Evolutionary conservation across 495 filamentous ascomycete species (phyloP).

Genomic region (Hamigera avellanea): DNA sequence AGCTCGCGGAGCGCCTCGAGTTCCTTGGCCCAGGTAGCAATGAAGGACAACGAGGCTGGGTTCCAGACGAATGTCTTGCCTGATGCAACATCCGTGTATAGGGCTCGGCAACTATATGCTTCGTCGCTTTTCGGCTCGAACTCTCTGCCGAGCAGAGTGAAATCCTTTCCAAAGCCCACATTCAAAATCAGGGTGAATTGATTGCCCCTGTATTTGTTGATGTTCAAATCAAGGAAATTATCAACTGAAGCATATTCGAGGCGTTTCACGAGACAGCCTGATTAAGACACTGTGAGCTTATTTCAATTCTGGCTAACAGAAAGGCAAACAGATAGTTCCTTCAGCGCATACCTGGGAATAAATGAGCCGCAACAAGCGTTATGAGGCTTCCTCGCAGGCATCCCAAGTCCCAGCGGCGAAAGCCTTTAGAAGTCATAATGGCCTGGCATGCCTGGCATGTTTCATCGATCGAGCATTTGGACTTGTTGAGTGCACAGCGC

Average conservation of each 20-base stretch:
- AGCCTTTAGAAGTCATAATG: neutral
- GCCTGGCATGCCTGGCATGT: neutral
- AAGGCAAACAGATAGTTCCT: neutral
- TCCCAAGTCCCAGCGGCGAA: neutral
- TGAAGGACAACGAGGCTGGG: neutral
- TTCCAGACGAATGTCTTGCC: neutral
- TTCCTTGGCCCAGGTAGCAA: neutral
- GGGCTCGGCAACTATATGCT: neutral
- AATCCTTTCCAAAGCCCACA: constrained; percentile 4
- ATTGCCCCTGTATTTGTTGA: neutral
- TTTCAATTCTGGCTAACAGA: neutral
- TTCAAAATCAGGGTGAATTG: constrained; percentile 1
- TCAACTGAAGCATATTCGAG: neutral
- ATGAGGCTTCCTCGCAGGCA: neutral
- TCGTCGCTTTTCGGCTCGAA: constrained; percentile 1
- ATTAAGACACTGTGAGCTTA: neutral
- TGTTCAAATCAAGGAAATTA: neutral
- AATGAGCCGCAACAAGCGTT: neutral
- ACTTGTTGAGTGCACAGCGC: constrained; percentile 1
- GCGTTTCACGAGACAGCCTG: neutral
- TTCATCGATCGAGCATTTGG: neutral
- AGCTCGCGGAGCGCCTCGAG: neutral
- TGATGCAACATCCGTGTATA: neutral
- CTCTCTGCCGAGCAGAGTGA: constrained; percentile 1
- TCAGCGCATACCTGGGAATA: neutral